These are phyloP conservation scores for Microbotryum lychnidis-dioicae DNA, from an alignment of 1,284 basidiomycete genomes.

Conservation along the genomic window DNA sequence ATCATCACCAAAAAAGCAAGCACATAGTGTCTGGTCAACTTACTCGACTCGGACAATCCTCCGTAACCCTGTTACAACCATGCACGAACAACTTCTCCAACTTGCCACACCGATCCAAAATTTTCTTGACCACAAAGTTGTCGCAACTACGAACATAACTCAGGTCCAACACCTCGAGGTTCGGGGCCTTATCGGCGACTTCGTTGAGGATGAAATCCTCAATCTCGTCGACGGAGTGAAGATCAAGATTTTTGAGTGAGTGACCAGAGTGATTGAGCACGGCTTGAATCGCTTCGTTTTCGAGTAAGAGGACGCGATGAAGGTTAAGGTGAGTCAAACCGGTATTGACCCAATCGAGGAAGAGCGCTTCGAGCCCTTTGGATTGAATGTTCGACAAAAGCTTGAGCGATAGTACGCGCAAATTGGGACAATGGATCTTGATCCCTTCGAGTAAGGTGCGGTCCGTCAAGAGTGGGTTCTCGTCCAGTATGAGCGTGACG, in stretches of 20 bases:
- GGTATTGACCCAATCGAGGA: conserved; percentile 42
- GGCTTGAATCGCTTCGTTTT: conserved; percentile 53
- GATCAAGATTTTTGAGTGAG: conserved; percentile 55
- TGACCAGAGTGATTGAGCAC: conserved; percentile 62
- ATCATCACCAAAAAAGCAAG: too few relatives aligned
- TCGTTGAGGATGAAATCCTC: conserved; percentile 51
- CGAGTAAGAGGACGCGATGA: conserved; percentile 44
- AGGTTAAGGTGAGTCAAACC: conserved; percentile 39
- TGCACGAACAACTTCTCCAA: conserved; percentile 38
- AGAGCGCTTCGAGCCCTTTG: conserved; percentile 59
- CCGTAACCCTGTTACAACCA: conserved; percentile 37
- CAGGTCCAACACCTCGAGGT: conserved; percentile 62
- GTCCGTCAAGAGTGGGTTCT: conserved; percentile 54
- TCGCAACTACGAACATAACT: conserved; percentile 81
- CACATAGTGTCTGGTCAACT: not conserved
- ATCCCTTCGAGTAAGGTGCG: conserved; percentile 57
- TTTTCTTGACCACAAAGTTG: conserved; percentile 67
- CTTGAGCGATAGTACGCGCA: conserved; percentile 55
- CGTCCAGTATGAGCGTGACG: conserved; percentile 47
- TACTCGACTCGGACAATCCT: conserved; percentile 27
- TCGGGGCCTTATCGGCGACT: conserved; percentile 48
- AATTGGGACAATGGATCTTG: conserved; percentile 47
- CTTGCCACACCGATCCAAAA: conserved; percentile 49
- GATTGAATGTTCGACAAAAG: conserved; percentile 60
- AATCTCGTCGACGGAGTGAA: conserved; percentile 65